A percentile compares a stretch with the other conserved stretches of the same genome.
phyloP scores from a whole-genome alignment of 192 early-diverging fungal species.

The Jimgerdemannia lactiflua region DNA sequence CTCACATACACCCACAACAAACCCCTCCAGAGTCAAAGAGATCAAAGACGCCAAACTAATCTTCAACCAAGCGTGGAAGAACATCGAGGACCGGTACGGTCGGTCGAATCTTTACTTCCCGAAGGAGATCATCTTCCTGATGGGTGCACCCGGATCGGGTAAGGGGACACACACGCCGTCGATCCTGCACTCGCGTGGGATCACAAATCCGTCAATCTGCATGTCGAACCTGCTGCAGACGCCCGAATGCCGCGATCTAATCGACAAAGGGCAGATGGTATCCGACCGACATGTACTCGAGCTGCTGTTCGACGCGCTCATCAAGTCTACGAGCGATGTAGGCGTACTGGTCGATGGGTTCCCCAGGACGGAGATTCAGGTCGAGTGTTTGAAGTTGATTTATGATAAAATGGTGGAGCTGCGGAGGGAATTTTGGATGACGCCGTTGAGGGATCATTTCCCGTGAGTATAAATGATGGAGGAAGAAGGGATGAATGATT shows the following conservation, averaged over 20 bases:
- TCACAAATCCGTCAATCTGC: slow-evolving; percentile 54
- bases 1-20: not conserved
- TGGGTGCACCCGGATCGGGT: slow-evolving; percentile 57
- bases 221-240: slow-evolving; percentile 48
- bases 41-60: slow-evolving; percentile 61
- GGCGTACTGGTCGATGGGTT: slow-evolving; percentile 56
- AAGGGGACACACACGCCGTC: slow-evolving; percentile 59
- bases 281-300: slow-evolving; percentile 54
- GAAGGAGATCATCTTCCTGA: slow-evolving; percentile 55
- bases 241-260: slow-evolving; percentile 54
- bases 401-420: slow-evolving; percentile 56
- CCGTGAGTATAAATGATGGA: slow-evolving; percentile 20
- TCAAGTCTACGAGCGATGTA: slow-evolving; percentile 48
- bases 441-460: slow-evolving; percentile 44
- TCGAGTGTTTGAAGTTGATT: slow-evolving; percentile 49
- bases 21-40: slow-evolving; percentile 31
- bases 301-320: slow-evolving; percentile 42
- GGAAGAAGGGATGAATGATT: not conserved
- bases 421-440: slow-evolving; percentile 45
- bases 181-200: slow-evolving; percentile 49
- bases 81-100: slow-evolving; percentile 50
- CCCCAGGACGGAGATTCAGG: slow-evolving; percentile 55
- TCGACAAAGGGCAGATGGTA: slow-evolving; percentile 56
- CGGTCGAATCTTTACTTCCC: slow-evolving; percentile 49
- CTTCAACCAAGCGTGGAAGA: slow-evolving; percentile 59